phyloP scores from a whole-genome alignment of 805 yeast species.

The Pichia nakasei region DNA sequence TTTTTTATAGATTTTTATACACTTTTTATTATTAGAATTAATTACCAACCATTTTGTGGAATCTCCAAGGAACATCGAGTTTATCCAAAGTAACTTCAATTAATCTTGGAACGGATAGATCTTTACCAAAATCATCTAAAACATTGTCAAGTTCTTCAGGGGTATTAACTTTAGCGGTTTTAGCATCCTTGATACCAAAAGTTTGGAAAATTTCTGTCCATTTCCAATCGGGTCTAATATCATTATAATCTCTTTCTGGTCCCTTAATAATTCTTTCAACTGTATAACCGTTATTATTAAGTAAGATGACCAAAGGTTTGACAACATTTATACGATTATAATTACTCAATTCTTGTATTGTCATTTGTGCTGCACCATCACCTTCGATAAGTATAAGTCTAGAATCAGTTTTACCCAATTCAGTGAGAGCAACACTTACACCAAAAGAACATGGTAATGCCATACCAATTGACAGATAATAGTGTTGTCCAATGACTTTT shows the following conservation, averaged over 20 bases:
- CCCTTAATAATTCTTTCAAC: slow-evolving; percentile 85
- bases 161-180: slow-evolving; percentile 28
- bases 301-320: slow-evolving; percentile 60
- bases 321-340: slow-evolving; percentile 42
- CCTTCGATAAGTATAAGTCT: slow-evolving; percentile 75
- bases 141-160: slow-evolving; percentile 32
- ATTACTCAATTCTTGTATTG: slow-evolving; percentile 58
- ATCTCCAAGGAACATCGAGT: slow-evolving; percentile 59
- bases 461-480: slow-evolving; percentile 81
- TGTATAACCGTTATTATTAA: slow-evolving; percentile 85
- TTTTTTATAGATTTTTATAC: background rate
- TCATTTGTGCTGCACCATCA: slow-evolving; percentile 94
- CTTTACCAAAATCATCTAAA: slow-evolving; percentile 27
- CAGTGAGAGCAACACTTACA: slow-evolving; percentile 63
- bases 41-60: slow-evolving; percentile 31
- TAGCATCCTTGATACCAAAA: slow-evolving; percentile 43
- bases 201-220: slow-evolving; percentile 63
- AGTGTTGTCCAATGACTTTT: slow-evolving; percentile 54
- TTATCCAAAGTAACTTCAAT: slow-evolving; percentile 52
- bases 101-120: slow-evolving; percentile 27
- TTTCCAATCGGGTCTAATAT: slow-evolving; percentile 72
- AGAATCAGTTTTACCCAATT: slow-evolving; percentile 29
- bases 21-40: background rate
- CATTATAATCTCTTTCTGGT: slow-evolving; percentile 67
- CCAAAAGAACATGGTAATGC: slow-evolving; percentile 86